A percentile compares a stretch with the other conserved stretches of the same genome.
phyloP scores from a whole-genome alignment of 805 yeast genomes.

The Wickerhamiella azymoides region DNA sequence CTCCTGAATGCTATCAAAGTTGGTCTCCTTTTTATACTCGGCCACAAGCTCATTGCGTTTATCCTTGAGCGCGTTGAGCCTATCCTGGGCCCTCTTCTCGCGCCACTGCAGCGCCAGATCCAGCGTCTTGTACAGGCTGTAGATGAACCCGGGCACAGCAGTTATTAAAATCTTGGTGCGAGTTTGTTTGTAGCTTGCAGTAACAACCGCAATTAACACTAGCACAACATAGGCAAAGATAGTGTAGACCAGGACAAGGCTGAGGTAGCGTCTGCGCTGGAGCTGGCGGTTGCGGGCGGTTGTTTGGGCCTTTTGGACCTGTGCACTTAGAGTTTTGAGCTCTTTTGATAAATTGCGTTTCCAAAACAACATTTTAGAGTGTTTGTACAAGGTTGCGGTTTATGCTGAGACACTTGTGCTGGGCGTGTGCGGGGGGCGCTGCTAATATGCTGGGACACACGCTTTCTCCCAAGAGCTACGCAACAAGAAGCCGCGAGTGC shows the following conservation, averaged over 20 bases:
- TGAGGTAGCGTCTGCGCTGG: conserved; percentile 20
- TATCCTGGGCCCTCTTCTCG: conserved; percentile 17
- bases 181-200: neutral
- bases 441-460: no score
- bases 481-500: neutral
- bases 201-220: conserved; percentile 12
- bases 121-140: conserved; percentile 11
- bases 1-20: conserved; percentile 63
- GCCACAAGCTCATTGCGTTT: conserved; percentile 44
- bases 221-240: conserved; percentile 20
- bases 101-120: conserved; percentile 16
- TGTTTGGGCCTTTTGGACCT: conserved; percentile 15
- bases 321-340: conserved; percentile 21
- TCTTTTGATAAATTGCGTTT: conserved; percentile 23
- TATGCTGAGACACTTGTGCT: neutral
- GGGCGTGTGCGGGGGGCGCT: no score
- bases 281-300: conserved; percentile 13
- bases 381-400: neutral
- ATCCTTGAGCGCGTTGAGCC: conserved; percentile 28
- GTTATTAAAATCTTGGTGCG: neutral
- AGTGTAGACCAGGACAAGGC: conserved; percentile 23
- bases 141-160: conserved; percentile 14
- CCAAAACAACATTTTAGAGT: conserved; percentile 8
- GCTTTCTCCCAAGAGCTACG: no score
- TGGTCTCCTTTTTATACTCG: conserved; percentile 56